Base-by-base conservation (phyloP, 495 filamentous ascomycete species). In the Alectoria sarmentosa region DNA sequence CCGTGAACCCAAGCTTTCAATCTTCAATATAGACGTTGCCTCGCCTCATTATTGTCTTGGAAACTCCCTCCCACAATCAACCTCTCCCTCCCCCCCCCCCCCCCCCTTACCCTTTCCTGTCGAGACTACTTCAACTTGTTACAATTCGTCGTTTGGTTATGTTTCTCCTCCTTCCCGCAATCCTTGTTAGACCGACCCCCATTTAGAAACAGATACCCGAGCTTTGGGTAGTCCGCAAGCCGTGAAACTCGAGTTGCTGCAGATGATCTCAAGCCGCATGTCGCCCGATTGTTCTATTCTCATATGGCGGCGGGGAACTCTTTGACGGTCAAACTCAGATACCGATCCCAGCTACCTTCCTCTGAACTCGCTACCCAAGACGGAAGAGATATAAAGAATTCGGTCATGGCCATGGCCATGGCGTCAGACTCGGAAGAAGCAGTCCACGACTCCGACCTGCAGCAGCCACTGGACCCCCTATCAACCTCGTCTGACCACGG, bases 241-340 rank as follows among this genome's bases (percentile, higher is more conserved):
- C 55, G 42, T 70, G 68, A 70, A 70, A 70, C 68, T 60, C 60
- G 34, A 63, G 46, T 52, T 70, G 68, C 65, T 64, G 64, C 66
- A 66, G 69, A 69, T 69, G 66, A 69, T 58, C 56, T 65, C 63
- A 60, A 67, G 63, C 69, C 68, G 70, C 67, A 68, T 62, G 60
- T 59, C 58, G 64, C 28, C 44, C 58, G 63, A 64, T 41, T 58
- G 39, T 68, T 66, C 70, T 65, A 69, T 63, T 66, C 66, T 64
- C 68, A 65, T 70, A 70, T 70, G 65, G 68, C 70, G 65, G 70
- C 70, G 67, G 70, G 70, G 68, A 68, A 69, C 46, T 49, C 58
- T 48, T 60, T 55, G 59, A 70, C 61, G 60, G 62, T 70, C 68
- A 72, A 72, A 72, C 67, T 65, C 56, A 61, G 58, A 66, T 60